phyloP scores from a whole-genome alignment of 148 eudicot species.

The Fagopyrum homotropicum region DNA sequence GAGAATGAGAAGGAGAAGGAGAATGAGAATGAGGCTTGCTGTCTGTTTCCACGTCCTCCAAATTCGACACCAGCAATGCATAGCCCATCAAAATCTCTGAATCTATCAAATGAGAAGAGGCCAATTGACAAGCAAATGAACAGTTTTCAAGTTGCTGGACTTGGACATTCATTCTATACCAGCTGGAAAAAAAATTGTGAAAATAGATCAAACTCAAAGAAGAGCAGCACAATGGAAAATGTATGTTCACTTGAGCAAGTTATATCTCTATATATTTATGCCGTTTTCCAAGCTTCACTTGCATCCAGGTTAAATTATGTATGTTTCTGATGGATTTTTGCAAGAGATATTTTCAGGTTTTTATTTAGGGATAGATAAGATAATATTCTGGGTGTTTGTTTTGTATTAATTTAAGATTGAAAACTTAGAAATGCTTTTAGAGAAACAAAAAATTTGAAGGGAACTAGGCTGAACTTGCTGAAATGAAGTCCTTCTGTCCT shows the following conservation, averaged over 20 bases:
- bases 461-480: too few species aligned
- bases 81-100: slow-evolving; percentile 20
- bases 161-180: slow-evolving; percentile 68
- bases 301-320: background rate
- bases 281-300: background rate
- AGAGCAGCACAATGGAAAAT: background rate
- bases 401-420: too few species aligned
- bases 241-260: background rate
- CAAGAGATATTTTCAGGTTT: background rate
- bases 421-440: too few species aligned
- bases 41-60: slow-evolving; percentile 27
- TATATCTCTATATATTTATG: background rate
- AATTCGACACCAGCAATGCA: slow-evolving; percentile 23
- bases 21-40: slow-evolving; percentile 31
- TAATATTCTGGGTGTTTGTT: too few species aligned
- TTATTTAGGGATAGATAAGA: background rate
- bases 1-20: slow-evolving; percentile 25
- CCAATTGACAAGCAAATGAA: slow-evolving; percentile 51
- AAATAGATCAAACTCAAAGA: slow-evolving; percentile 11
- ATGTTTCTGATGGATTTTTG: background rate
- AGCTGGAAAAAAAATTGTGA: slow-evolving; percentile 47
- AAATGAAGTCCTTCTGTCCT: too few species aligned
- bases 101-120: slow-evolving; percentile 41
- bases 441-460: too few species aligned
- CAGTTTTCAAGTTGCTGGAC: slow-evolving; percentile 42